These are phyloP conservation scores for Zygosaccharomyces pseudorouxii DNA, from an alignment of 805 yeast species.

Conservation along the genomic window DNA sequence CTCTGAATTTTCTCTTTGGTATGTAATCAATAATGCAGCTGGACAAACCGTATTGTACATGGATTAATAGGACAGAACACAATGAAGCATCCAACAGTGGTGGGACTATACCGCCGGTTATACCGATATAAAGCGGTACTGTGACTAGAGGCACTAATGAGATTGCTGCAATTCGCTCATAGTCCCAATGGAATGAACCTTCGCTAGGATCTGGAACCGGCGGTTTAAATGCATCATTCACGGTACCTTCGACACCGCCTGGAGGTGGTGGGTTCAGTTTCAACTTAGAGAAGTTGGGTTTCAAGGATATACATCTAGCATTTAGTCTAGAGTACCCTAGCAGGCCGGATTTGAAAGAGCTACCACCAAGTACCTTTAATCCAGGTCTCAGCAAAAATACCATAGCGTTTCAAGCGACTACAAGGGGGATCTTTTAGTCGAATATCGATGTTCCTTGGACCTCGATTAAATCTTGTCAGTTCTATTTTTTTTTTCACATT, in stretches of 20 bases:
- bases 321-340: not conserved
- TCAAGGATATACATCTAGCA: conserved; percentile 19
- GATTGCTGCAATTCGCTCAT: conserved; percentile 57
- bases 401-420: not conserved
- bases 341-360: not conserved
- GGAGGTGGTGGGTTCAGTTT: conserved; percentile 65
- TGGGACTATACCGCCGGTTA: conserved; percentile 45
- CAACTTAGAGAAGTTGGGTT: conserved; percentile 31
- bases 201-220: conserved; percentile 53
- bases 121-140: conserved; percentile 44
- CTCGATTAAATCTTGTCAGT: not conserved
- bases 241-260: conserved; percentile 65
- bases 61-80: conserved; percentile 53
- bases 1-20: conserved; percentile 68
- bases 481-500: not conserved
- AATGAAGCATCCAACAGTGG: conserved; percentile 55
- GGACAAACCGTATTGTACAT: conserved; percentile 67
- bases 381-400: not conserved
- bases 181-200: conserved; percentile 73
- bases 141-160: conserved; percentile 60
- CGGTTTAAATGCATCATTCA: conserved; percentile 64
- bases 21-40: conserved; percentile 76
- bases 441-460: not conserved
- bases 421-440: not conserved
- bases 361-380: not conserved